phyloP scores from a whole-genome alignment of 495 filamentous ascomycete genomes.

The Neurospora sp. region DNA sequence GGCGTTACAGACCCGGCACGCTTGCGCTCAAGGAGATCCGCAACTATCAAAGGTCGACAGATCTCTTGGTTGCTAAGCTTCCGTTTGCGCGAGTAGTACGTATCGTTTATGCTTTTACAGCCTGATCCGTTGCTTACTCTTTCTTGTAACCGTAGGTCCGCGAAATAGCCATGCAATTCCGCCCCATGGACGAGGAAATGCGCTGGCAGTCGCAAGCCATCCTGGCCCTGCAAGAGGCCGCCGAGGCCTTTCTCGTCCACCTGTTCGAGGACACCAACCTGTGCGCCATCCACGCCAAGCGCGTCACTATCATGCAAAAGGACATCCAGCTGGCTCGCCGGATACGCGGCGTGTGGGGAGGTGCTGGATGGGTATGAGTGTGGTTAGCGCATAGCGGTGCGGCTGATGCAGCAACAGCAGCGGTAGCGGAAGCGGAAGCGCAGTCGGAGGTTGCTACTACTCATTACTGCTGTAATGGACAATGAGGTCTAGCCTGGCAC shows the following conservation, averaged over 20 bases:
- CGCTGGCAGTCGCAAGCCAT: constrained; percentile 93
- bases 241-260: constrained; percentile 88
- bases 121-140: background rate
- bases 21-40: constrained; percentile 80
- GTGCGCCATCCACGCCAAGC: constrained; percentile 89
- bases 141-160: constrained; percentile 46
- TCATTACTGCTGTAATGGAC: background rate
- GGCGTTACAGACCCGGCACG: constrained; percentile 77
- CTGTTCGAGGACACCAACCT: constrained; percentile 94
- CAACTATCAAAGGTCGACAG: constrained; percentile 67
- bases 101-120: background rate
- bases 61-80: constrained; percentile 69
- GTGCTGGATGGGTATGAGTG: constrained; percentile 24
- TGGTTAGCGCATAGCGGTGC: background rate
- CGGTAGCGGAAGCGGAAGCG: background rate
- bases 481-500: background rate
- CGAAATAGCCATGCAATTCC: constrained; percentile 59
- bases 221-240: constrained; percentile 79
- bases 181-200: constrained; percentile 47
- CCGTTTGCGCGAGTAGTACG: constrained; percentile 79
- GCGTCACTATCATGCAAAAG: constrained; percentile 96
- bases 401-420: background rate
- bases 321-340: constrained; percentile 84
- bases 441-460: background rate
- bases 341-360: constrained; percentile 59